Evolutionary conservation across 2,329 filamentous ascomycete genomes (phyloP), one percentile per base, ranked within the genome.

Genomic region (Colletotrichum eleusines): DNA sequence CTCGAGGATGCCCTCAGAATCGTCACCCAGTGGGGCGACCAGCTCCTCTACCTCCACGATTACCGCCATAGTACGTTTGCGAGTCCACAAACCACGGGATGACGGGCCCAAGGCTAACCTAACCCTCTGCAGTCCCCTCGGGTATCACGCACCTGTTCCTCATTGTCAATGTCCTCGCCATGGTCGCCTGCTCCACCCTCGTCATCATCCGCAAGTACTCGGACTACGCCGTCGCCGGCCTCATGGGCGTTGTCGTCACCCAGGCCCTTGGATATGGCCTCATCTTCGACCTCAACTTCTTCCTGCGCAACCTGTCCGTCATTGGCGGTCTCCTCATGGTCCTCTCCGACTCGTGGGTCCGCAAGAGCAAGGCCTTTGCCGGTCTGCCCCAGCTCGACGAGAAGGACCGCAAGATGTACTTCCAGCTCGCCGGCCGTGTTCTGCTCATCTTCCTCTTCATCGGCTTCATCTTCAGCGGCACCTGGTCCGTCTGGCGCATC

Each of bases 371-470:
- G 85, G 95, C 95, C 3, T 97, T 97, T 73, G 96, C 96, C 58
- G 96, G 96, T 58, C 88, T 99, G 63, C 96, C 96, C 59, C 90
- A 94, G 82, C 89, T 99, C 63, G 96, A 98, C 80, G 96, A 99
- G 87, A 98, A 98, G 90, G 96, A 99, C 82, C 93, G 95, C 84
- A 99, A 98, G 89, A 98, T 98, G 95, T 99, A 99, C 88, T 97
- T 99, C 85, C 96, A 98, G 89, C 91, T 99, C 73, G 96, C 96
- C 75, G 96, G 96, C 44, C 92, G 96, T 76, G 94, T 99, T 44
- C 88, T 99, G 74, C 87, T 99, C 77, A 98, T 99, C 84, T 98
- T 99, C 89, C 88, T 99, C 76, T 99, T 99, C 82, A 82, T 98
- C 75, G 96, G 96, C 71, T 99, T 99, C 79, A 92, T 99, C 77